Conservation (phyloP, 805 yeast genomes). For the Yarrowia sp. region DNA sequence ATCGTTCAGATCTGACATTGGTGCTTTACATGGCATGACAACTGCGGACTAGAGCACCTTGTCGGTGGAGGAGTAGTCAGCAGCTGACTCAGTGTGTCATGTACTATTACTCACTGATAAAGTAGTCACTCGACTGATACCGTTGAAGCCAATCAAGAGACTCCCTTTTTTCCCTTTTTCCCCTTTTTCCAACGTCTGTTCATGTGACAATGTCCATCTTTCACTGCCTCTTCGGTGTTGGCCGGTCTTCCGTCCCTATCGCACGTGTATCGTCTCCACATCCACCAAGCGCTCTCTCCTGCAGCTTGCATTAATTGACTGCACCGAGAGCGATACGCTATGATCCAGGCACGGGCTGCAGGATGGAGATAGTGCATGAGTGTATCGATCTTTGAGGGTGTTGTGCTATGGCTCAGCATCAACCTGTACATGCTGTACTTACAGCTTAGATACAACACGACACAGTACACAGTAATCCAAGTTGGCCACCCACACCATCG, state of each 20-base stretch:
- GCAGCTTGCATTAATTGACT: constrained; percentile 31
- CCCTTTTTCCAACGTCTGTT: background rate
- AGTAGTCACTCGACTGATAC: no score
- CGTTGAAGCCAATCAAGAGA: background rate
- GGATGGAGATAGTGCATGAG: background rate
- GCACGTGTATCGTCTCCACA: constrained; percentile 14
- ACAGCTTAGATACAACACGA: no score
- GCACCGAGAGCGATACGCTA: constrained; percentile 14
- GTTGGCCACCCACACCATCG: no score
- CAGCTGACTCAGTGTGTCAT: no score
- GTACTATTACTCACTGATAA: background rate
- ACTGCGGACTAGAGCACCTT: no score
- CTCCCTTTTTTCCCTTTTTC: background rate
- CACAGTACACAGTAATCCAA: no score
- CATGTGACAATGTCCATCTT: no score
- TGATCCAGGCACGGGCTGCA: constrained; percentile 11
- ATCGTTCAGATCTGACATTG: background rate
- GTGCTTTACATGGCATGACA: background rate
- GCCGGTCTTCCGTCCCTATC: background rate
- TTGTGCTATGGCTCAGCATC: no score
- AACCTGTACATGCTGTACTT: no score
- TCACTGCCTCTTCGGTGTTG: no score
- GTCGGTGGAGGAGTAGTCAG: no score
- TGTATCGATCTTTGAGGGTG: no score
- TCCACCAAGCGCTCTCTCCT: constrained; percentile 9